Evolutionary conservation across 257 asterid species (phyloP), one percentile per base, ranked within the genome.

Genomic region (Rauvolfia tetraphylla): DNA sequence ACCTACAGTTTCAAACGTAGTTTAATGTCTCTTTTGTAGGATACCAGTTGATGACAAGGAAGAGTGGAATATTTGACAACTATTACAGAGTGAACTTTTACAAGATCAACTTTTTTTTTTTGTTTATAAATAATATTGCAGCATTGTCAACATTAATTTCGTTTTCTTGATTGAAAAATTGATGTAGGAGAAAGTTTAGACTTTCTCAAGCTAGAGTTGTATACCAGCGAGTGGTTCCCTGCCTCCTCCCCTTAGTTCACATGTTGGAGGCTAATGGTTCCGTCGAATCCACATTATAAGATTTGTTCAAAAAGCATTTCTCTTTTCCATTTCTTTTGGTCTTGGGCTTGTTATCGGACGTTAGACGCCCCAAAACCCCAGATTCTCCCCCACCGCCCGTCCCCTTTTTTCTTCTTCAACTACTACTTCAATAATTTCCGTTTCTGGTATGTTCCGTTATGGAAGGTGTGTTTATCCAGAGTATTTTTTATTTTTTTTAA

Each of bases 1-100:
- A 76, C 79, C 61, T 84, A 84, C 70, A 90, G 93, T 81, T 89
- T 92, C 78, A 89, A 79, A 56, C 89, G 90, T 29, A 87, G 91
- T 79, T 68, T 92, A 83, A 76, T 86, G 20, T 85, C 97, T 74
- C 76, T 92, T 59, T 79, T 94, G 78, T 90, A 83, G 87, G 68
- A 56, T 51, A 42, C 34, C 5, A 17, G 38, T 22, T n/a, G 48
- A 22, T 51, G 8, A 8, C 23, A 9, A 8, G 58, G 53, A 8
- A 67, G 49, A 22, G 51, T 67, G 49, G 7, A 67, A 67, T 67
- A 38, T 38, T 67, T 67, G 72, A 38, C 7, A 8, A 67, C 31
- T 67, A 67, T 38, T 38, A 67, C 23, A 38, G 14, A 7, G 51
- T 4, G 4, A 41, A 8, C 4, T 41, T 51, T 23, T 27, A 41